phyloP scores from a whole-genome alignment of 73 alveolate genomes.

The Durusdinium trenchii region DNA sequence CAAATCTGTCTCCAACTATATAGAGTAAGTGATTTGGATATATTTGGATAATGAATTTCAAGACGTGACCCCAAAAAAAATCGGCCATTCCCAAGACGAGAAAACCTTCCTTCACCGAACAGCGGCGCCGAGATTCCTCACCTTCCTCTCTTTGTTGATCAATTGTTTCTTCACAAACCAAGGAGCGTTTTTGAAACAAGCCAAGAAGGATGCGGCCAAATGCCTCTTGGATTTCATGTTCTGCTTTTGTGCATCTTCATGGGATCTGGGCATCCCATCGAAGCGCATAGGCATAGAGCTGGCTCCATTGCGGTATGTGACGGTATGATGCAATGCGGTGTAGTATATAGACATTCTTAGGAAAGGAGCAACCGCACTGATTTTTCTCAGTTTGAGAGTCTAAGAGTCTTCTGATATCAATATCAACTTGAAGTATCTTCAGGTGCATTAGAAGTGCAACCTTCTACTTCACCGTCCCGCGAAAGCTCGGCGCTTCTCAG shows the following conservation, averaged over 20 bases:
- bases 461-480: background rate
- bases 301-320: background rate
- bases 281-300: background rate
- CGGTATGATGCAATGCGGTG: background rate
- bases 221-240: background rate
- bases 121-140: too few relatives aligned
- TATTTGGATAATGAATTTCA: too few relatives aligned
- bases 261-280: background rate
- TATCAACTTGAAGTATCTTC: background rate
- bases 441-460: background rate
- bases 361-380: background rate
- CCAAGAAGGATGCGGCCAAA: conserved; percentile 45
- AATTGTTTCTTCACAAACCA: too few relatives aligned
- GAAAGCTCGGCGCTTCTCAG: background rate
- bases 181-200: conserved; percentile 70
- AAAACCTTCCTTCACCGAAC: too few relatives aligned
- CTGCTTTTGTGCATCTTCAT: background rate
- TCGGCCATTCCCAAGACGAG: too few relatives aligned
- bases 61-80: too few relatives aligned
- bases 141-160: too few relatives aligned
- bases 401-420: background rate
- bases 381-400: background rate
- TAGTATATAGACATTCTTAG: background rate
- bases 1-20: too few relatives aligned
- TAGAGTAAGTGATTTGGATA: too few relatives aligned